A percentile compares a stretch with the other conserved stretches of the same genome.
Conservation (phyloP, 352 stramenopile species). For the Pythium dissimile region DNA sequence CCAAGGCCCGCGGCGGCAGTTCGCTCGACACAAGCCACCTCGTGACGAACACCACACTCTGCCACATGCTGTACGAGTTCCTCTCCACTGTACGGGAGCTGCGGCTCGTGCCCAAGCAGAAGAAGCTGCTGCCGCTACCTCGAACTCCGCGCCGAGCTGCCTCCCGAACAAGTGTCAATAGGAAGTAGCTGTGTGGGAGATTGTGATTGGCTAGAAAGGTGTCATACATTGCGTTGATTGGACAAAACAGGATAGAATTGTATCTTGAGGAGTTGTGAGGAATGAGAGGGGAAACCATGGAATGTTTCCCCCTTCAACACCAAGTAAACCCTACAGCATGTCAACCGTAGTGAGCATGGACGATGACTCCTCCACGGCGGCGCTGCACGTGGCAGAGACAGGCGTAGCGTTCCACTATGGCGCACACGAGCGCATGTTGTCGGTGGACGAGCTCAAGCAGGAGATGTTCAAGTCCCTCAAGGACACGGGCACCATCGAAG, state of each 20-base stretch:
- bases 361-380: background rate
- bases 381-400: background rate
- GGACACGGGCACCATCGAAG: slow-evolving; percentile 57
- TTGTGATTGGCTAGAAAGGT: slow-evolving; percentile 5
- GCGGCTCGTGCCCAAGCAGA: slow-evolving; percentile 66
- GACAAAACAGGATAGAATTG: no score
- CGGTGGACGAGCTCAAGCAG: slow-evolving; percentile 61
- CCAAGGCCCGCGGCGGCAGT: no score
- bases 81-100: slow-evolving; percentile 79
- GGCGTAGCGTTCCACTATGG: background rate
- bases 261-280: no score
- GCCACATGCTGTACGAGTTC: slow-evolving; percentile 42
- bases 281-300: no score
- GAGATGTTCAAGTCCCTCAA: slow-evolving; percentile 70
- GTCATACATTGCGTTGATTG: no score
- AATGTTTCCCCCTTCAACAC: no score
- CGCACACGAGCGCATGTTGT: slow-evolving; percentile 31
- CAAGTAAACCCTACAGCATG: no score
- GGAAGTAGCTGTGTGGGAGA: no score
- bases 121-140: slow-evolving; percentile 49
- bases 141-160: background rate
- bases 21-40: background rate
- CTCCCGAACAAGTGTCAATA: background rate
- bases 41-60: slow-evolving; percentile 19
- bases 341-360: background rate